Evolutionary conservation across 2,329 filamentous ascomycete species (phyloP), one percentile per base, ranked within the genome.

Genomic region (Paracamarosporium sp.): DNA sequence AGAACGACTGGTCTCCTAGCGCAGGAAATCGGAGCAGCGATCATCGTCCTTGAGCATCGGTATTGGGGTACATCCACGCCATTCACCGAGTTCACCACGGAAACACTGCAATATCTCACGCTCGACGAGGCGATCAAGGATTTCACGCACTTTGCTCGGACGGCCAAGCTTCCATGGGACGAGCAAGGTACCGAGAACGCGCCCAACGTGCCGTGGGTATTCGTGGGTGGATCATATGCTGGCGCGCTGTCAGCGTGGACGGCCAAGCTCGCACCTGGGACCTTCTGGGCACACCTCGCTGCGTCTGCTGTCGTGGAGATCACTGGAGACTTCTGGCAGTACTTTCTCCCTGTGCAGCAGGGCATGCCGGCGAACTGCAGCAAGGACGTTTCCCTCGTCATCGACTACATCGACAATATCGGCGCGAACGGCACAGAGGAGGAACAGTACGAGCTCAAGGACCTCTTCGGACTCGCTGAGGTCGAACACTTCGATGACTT

Each of bases 121-220:
- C 35, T 51, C 13, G 48, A 51, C 11, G 40, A 51, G 17, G 31
- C 48, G 24, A 51, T 51, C n/a, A 22, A 51, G 35, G 48, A 51
- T 17, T 36, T 51, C 4, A 27, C 25, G 13, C 28, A 41, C 12
- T 51, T 51, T 25, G 48, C 48, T n/a, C 38, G 24, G 12, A 51
- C 38, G 15, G 31, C 28, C 22, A 30, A 41, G 24, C 17, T 35
- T n/a, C 48, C 48, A 2, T 51, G 38, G 13, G 48, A 51, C 22
- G 33, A 41, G 24, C 11, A 51, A 13, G 24, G 33, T 5, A 38
- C 48, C 13, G 40, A 24, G n/a, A 25, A 51, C 20, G 30, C 48
- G 35, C 31, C 38, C 33, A 38, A 51, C 12, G 33, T 35, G 33
- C 48, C 48, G 6, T 51, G 48, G 48, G 48, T 51, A 13, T 38